Evolutionary conservation across 1,284 basidiomycete species (phyloP).

Genomic region (Leccinum subrobustum): DNA sequence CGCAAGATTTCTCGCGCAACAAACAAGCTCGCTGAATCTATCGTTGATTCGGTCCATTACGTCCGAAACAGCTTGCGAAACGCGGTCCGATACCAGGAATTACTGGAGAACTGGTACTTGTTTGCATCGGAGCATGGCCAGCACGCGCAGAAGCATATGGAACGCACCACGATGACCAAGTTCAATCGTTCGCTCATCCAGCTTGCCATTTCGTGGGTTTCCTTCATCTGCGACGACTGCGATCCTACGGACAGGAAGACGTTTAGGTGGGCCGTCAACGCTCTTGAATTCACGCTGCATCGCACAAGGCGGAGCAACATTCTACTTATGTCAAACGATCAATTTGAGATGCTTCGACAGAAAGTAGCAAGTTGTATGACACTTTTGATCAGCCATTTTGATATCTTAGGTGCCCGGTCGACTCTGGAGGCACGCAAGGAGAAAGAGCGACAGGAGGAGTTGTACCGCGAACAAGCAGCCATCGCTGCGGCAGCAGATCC

Average conservation of each 20-base stretch:
- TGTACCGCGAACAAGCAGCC: conserved; percentile 60
- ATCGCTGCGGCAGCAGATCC: conserved; percentile 52
- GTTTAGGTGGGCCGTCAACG: conserved; percentile 98
- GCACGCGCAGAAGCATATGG: conserved; percentile 87
- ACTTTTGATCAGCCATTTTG: conserved; percentile 94
- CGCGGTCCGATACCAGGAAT: conserved; percentile 74
- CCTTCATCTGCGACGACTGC: conserved; percentile 98
- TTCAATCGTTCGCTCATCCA: conserved; percentile 85
- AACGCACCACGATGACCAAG: conserved; percentile 64
- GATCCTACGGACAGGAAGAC: conserved; percentile 95
- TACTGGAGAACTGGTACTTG: conserved; percentile 94
- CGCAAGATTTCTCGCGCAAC: conserved; percentile 89
- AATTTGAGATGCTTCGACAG: conserved; percentile 86
- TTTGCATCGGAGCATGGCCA: conserved; percentile 96
- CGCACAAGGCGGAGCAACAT: conserved; percentile 93
- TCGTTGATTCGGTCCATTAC: conserved; percentile 86
- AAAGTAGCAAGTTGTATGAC: conserved; percentile 98
- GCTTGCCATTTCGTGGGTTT: conserved; percentile 94
- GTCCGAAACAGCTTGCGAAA: conserved; percentile 70
- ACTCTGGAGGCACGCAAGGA: conserved; percentile 87
- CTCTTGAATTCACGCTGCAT: conserved; percentile 90
- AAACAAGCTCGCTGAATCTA: conserved; percentile 88
- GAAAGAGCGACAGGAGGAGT: conserved; percentile 79
- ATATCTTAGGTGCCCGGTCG: conserved; percentile 93
- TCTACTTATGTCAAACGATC: conserved; percentile 82